Percentiles rank a stretch among this genome's conserved stretches.
phyloP scores from a whole-genome alignment of 192 early-diverging fungal genomes.

The Coemansia furcata region DNA sequence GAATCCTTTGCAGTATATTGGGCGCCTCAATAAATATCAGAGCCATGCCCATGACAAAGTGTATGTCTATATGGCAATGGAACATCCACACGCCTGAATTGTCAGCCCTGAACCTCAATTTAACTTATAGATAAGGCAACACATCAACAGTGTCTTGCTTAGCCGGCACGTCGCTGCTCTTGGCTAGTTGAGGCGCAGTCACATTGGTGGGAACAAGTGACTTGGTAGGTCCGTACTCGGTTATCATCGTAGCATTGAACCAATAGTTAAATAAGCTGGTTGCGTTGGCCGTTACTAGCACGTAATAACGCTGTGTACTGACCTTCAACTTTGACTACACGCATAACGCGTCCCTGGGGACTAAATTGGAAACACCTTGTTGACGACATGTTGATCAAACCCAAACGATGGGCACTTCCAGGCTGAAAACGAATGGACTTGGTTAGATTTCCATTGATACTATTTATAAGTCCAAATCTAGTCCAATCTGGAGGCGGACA shows the following conservation, averaged over 20 bases:
- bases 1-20: slow-evolving; percentile 49
- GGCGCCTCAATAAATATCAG: slow-evolving; percentile 70
- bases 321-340: slow-evolving; percentile 77
- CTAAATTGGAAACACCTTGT: slow-evolving; percentile 64
- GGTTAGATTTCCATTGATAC: slow-evolving; percentile 45
- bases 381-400: slow-evolving; percentile 70
- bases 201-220: slow-evolving; percentile 22
- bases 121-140: slow-evolving; percentile 53
- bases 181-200: slow-evolving; percentile 14
- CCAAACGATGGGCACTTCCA: slow-evolving; percentile 74
- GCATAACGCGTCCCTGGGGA: slow-evolving; percentile 69
- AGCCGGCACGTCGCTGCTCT: slow-evolving; percentile 4
- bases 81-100: slow-evolving; percentile 83
- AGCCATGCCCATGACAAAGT: slow-evolving; percentile 65
- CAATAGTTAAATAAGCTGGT: slow-evolving; percentile 59
- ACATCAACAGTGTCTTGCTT: slow-evolving; percentile 65
- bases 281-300: slow-evolving; percentile 66
- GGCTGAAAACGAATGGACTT: slow-evolving; percentile 60
- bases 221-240: slow-evolving; percentile 46
- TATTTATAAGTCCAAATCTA: slow-evolving; percentile 36
- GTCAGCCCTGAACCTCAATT: slow-evolving; percentile 69
- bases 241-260: slow-evolving; percentile 61
- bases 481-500: slow-evolving; percentile 59
- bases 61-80: slow-evolving; percentile 67
- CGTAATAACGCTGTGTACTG: slow-evolving; percentile 72